Conservation (phyloP, 129 eudicot genomes). For the Scalesia atractyloides region DNA sequence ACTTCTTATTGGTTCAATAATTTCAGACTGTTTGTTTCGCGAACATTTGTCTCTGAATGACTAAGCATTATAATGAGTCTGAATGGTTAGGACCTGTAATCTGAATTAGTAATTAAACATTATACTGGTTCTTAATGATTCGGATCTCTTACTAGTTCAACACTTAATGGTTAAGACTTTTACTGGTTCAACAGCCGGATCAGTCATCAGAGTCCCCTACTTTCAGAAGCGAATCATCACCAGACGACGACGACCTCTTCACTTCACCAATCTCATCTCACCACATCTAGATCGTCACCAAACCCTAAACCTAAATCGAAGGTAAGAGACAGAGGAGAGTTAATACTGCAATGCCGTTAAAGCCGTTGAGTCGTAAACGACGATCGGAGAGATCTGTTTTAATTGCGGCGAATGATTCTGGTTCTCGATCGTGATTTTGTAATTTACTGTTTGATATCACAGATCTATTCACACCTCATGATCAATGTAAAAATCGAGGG, state of each 20-base stretch:
- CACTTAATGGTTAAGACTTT: too few species aligned
- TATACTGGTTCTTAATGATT: too few species aligned
- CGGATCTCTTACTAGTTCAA: too few species aligned
- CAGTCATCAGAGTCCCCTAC: constrained; percentile 63
- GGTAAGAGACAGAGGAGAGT: constrained; percentile 32
- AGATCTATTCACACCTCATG: constrained; percentile 23
- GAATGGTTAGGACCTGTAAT: too few species aligned
- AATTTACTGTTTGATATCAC: not conserved
- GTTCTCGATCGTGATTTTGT: not conserved
- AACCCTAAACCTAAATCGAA: not conserved
- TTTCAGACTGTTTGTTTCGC: too few species aligned
- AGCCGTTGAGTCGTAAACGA: constrained; percentile 31
- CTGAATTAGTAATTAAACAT: too few species aligned
- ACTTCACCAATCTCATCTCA: constrained; percentile 28
- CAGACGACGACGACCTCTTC: constrained; percentile 34
- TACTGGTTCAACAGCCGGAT: too few species aligned
- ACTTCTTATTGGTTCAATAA: too few species aligned
- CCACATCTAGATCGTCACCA: constrained; percentile 17
- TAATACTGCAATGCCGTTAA: constrained; percentile 35
- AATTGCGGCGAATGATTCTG: constrained; percentile 22
- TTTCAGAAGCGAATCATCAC: constrained; percentile 49
- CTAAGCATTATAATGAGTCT: too few species aligned
- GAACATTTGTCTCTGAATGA: too few species aligned
- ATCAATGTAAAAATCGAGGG: constrained; percentile 18
- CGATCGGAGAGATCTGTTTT: constrained; percentile 23